Conservation (phyloP, 2,329 filamentous ascomycete genomes). For the Diaporthe humulicola region DNA sequence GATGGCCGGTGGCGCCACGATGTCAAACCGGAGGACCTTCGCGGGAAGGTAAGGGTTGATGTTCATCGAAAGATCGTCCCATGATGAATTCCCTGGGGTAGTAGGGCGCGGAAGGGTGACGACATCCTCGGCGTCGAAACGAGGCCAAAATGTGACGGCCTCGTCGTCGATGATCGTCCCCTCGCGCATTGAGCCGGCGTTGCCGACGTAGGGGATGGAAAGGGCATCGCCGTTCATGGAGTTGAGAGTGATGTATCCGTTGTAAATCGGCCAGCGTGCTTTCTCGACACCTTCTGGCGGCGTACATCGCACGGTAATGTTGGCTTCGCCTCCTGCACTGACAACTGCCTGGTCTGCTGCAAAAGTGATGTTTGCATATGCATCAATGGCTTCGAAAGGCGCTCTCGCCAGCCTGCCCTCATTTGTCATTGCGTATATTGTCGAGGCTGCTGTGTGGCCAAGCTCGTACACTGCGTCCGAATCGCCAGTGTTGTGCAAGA, state of each 20-base stretch:
- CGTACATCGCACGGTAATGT: neutral
- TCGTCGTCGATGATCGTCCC: neutral
- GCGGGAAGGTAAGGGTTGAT: neutral
- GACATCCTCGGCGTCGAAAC: neutral
- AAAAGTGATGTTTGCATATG: neutral
- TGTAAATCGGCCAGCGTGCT: constrained; percentile 4
- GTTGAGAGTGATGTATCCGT: constrained; percentile 9
- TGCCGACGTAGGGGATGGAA: constrained; percentile 2
- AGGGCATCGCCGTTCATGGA: neutral
- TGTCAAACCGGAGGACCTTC: neutral
- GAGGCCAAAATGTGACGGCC: neutral
- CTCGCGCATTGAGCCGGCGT: constrained; percentile 6
- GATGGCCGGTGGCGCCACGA: neutral
- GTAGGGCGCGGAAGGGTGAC: neutral
- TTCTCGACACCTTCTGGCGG: neutral
- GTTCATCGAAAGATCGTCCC: neutral
- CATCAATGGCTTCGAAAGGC: neutral
- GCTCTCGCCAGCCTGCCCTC: neutral
- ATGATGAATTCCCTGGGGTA: neutral
- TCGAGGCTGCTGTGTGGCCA: neutral
- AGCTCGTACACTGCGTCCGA: neutral
- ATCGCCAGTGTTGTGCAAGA: neutral
- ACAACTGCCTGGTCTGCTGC: neutral
- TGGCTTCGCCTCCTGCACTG: neutral
- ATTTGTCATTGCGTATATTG: neutral